Evolutionary conservation across 2,329 filamentous ascomycete genomes (phyloP).

Genomic region (Biscogniauxia mediterranea): DNA sequence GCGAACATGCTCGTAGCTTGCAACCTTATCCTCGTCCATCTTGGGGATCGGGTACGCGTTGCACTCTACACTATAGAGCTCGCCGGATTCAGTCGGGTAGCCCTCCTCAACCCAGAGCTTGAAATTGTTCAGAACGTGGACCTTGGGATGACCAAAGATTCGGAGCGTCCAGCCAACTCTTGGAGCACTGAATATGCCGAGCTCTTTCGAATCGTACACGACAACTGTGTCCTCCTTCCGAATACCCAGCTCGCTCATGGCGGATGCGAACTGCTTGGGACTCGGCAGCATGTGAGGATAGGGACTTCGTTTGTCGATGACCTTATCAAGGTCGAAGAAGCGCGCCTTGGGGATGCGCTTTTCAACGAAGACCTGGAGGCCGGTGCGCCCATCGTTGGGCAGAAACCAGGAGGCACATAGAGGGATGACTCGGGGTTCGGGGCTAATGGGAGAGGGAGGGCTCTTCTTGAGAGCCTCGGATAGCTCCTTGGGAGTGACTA

Average conservation of each 20-base stretch:
- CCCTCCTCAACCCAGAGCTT: conserved; percentile 87
- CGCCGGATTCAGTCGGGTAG: conserved; percentile 76
- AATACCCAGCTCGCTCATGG: conserved; percentile 88
- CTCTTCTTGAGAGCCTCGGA: conserved; percentile 79
- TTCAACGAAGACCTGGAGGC: conserved; percentile 76
- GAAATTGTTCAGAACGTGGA: conserved; percentile 95
- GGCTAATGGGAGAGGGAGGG: conserved; percentile 73
- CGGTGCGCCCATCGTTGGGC: conserved; percentile 83
- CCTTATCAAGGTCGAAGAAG: conserved; percentile 93
- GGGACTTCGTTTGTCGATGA: conserved; percentile 82
- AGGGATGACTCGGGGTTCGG: conserved; percentile 79
- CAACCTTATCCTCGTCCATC: conserved; percentile 63
- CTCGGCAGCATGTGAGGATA: conserved; percentile 97
- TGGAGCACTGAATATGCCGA: conserved; percentile 92
- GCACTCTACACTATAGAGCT: conserved; percentile 66
- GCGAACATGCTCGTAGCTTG: conserved; percentile 78
- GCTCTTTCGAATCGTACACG: conserved; percentile 87
- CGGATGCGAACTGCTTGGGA: conserved; percentile 74
- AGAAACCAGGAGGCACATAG: conserved; percentile 96
- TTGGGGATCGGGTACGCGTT: conserved; percentile 63
- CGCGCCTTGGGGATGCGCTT: conserved; percentile 84
- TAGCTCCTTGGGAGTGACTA: conserved; percentile 83
- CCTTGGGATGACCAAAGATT: conserved; percentile 83
- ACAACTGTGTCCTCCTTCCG: conserved; percentile 85
- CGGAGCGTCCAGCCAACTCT: conserved; percentile 91